Evolutionary conservation across 768 basidiomycete species (phyloP).

Genomic region (Phylloporus arenicola): DNA sequence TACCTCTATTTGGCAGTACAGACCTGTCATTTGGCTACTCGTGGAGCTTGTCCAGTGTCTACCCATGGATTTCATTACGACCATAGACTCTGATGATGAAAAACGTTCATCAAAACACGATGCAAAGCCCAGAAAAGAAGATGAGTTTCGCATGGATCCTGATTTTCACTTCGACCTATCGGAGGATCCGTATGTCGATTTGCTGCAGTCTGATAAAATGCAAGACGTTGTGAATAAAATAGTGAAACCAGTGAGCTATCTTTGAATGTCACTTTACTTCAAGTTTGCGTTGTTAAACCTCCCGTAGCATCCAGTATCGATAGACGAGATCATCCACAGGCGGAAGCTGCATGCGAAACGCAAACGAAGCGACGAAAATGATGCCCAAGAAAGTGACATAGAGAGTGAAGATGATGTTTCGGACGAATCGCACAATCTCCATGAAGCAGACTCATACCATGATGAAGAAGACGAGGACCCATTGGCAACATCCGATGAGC

Average conservation of each 20-base stretch:
- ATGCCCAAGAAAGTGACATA: constrained; percentile 34
- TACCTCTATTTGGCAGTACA: constrained; percentile 14
- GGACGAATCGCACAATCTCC: constrained; percentile 5
- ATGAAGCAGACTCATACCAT: constrained; percentile 26
- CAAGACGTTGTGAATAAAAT: constrained; percentile 59
- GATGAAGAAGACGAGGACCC: constrained; percentile 31
- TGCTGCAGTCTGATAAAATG: constrained; percentile 40
- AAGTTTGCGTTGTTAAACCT: constrained; percentile 3
- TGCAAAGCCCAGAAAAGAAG: constrained; percentile 31
- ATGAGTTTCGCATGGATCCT: constrained; percentile 66
- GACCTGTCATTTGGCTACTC: neutral
- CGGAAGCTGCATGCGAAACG: constrained; percentile 57
- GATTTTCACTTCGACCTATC: constrained; percentile 78
- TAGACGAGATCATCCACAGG: constrained; percentile 88
- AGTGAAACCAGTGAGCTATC: constrained; percentile 50
- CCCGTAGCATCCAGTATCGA: constrained; percentile 67
- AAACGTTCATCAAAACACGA: constrained; percentile 30
- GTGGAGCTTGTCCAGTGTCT: neutral
- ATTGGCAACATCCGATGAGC: constrained; percentile 29
- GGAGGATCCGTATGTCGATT: constrained; percentile 62
- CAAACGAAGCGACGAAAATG: constrained; percentile 42
- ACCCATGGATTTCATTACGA: constrained; percentile 72
- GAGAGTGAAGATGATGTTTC: constrained; percentile 15
- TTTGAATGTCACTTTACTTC: constrained; percentile 1
- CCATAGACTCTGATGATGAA: constrained; percentile 77